These are phyloP conservation scores for Davidsoniella neocaledoniae DNA, from an alignment of 2,329 filamentous ascomycete genomes.

Conservation along the genomic window DNA sequence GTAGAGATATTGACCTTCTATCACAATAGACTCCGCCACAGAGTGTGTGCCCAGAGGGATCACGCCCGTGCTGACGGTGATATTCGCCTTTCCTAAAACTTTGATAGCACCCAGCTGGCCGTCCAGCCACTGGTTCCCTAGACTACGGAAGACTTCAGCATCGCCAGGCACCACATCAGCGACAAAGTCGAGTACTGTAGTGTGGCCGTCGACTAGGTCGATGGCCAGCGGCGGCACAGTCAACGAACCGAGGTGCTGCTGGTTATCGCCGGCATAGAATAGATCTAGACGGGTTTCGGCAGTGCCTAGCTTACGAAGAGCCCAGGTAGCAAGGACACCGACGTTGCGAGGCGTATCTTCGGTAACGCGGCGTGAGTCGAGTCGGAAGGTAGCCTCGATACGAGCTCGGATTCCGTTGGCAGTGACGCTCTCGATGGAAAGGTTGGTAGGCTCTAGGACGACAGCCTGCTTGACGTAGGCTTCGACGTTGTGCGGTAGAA, in stretches of 20 bases:
- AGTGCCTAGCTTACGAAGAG: conserved; percentile 60
- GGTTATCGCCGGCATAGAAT: conserved; percentile 61
- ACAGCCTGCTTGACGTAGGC: conserved; percentile 74
- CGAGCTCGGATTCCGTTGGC: conserved; percentile 59
- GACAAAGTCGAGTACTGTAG: conserved; percentile 63
- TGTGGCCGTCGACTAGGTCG: conserved; percentile 60
- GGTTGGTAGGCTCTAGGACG: conserved; percentile 63
- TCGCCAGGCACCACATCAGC: conserved; percentile 62
- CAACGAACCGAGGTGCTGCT: conserved; percentile 62
- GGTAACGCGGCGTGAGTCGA: conserved; percentile 62
- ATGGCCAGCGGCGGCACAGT: conserved; percentile 59
- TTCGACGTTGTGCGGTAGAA: conserved; percentile 63
- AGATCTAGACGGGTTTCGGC: conserved; percentile 57
- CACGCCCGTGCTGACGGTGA: conserved; percentile 64
- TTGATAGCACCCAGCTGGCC: conserved; percentile 56
- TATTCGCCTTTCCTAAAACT: conserved; percentile 54
- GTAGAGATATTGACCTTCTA: conserved; percentile 70
- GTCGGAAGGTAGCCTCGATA: conserved; percentile 63
- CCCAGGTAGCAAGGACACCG: conserved; percentile 62
- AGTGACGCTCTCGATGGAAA: conserved; percentile 78
- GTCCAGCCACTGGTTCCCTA: conserved; percentile 79
- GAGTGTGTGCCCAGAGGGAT: conserved; percentile 62
- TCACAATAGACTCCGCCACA: conserved; percentile 55
- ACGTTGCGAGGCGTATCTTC: conserved; percentile 56
- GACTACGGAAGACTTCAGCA: conserved; percentile 55